A percentile compares a stretch with the other conserved stretches of the same genome.
Evolutionary conservation across 176 grass and related monocot species (phyloP).

Genomic region (Zea luxurians): DNA sequence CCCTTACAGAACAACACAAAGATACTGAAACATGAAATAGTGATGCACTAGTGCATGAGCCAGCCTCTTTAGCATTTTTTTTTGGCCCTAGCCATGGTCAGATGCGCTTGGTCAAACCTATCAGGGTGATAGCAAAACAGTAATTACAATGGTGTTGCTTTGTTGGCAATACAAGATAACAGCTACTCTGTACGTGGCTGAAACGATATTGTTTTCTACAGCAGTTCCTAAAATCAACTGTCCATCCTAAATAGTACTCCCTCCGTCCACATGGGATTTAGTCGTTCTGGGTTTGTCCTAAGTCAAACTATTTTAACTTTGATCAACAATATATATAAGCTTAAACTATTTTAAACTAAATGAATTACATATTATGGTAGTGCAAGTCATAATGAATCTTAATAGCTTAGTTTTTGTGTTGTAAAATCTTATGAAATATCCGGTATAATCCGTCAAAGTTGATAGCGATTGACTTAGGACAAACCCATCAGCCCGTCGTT

Average conservation of each 20-base stretch:
- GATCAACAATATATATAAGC: too few species aligned
- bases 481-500: too few species aligned
- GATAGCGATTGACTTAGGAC: too few species aligned
- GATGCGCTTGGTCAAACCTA: conserved; percentile 83
- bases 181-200: not conserved
- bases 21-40: conserved; percentile 36
- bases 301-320: too few species aligned
- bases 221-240: not conserved
- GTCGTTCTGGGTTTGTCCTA: too few species aligned
- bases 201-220: not conserved
- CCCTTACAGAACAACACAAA: not conserved
- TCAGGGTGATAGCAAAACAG: conserved; percentile 44
- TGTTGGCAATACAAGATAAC: not conserved
- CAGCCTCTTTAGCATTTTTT: conserved; percentile 40
- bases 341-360: too few species aligned
- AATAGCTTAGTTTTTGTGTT: too few species aligned
- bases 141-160: conserved; percentile 15
- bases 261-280: not conserved
- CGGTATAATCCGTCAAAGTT: too few species aligned
- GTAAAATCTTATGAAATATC: too few species aligned
- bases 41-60: conserved; percentile 20
- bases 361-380: too few species aligned
- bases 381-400: too few species aligned
- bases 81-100: conserved; percentile 50
- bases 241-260: not conserved